Percentiles rank a stretch among this genome's conserved stretches.
phyloP scores from a whole-genome alignment of 1,284 basidiomycete genomes.

The Boletus sp. region DNA sequence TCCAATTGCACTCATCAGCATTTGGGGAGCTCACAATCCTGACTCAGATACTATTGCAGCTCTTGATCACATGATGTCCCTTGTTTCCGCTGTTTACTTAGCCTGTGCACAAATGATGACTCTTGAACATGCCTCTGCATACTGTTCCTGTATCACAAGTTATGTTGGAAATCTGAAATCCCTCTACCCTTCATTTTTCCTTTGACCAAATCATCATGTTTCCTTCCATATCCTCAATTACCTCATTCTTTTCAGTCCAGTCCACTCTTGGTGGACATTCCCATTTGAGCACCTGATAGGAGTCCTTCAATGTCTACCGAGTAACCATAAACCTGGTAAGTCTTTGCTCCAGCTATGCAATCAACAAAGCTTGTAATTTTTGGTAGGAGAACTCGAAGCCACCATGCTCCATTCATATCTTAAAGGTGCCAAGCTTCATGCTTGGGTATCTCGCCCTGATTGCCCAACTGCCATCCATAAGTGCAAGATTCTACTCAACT shows the following conservation, averaged over 20 bases:
- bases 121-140: not conserved
- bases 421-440: too few species aligned
- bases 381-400: too few species aligned
- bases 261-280: slow-evolving; percentile 35
- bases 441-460: too few species aligned
- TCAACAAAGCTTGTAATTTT: too few species aligned
- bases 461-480: too few species aligned
- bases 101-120: slow-evolving; percentile 5
- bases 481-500: too few species aligned
- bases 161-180: slow-evolving; percentile 11
- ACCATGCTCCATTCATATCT: too few species aligned
- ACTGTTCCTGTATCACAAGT: not conserved
- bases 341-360: too few species aligned
- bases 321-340: slow-evolving; percentile 35
- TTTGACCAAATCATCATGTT: slow-evolving; percentile 34
- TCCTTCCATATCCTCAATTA: slow-evolving; percentile 35
- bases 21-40: slow-evolving; percentile 4
- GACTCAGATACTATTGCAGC: not conserved
- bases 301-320: slow-evolving; percentile 34
- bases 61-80: slow-evolving; percentile 15
- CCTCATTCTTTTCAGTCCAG: slow-evolving; percentile 35
- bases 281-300: slow-evolving; percentile 37
- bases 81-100: slow-evolving; percentile 14
- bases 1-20: slow-evolving; percentile 29
- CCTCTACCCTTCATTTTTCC: slow-evolving; percentile 16